A percentile compares a stretch with the other conserved stretches of the same genome.
These are phyloP conservation scores for Globisporangium parvum DNA, from an alignment of 352 stramenopile genomes.

Conservation along the genomic window DNA sequence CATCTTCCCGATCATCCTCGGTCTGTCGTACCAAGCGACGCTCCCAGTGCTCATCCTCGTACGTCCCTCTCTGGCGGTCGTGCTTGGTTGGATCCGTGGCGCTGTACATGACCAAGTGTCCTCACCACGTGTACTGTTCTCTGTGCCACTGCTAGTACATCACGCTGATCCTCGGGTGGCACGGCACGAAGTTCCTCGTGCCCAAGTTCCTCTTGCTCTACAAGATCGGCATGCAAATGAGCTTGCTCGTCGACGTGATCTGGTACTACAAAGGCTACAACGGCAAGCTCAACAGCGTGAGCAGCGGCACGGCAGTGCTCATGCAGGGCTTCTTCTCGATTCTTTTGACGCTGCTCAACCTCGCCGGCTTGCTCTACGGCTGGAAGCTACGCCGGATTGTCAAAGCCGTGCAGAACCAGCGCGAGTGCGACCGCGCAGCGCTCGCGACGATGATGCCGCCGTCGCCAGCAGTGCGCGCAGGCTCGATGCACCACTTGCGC, in stretches of 20 bases:
- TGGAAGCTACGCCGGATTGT: constrained; percentile 87
- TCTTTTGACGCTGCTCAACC: constrained; percentile 69
- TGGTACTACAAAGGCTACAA: constrained; percentile 88
- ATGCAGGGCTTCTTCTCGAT: constrained; percentile 87
- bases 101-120: background rate
- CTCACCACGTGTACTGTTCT: background rate
- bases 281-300: constrained; percentile 70
- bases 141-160: constrained; percentile 50
- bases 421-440: constrained; percentile 71
- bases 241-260: constrained; percentile 75
- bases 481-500: constrained; percentile 37
- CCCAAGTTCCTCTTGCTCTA: constrained; percentile 84
- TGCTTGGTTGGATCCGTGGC: background rate
- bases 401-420: constrained; percentile 76
- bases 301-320: constrained; percentile 67
- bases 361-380: constrained; percentile 73
- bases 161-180: constrained; percentile 83
- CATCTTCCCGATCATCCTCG: constrained; percentile 84
- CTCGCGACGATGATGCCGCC: constrained; percentile 70
- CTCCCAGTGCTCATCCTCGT: constrained; percentile 79
- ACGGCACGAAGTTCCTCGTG: constrained; percentile 84
- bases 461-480: constrained; percentile 23
- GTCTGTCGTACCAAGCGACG: constrained; percentile 77
- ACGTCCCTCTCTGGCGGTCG: constrained; percentile 19
- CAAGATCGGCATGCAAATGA: constrained; percentile 88